Base-by-base conservation (phyloP, 352 stramenopile species). In the Phytophthora meadii region DNA sequence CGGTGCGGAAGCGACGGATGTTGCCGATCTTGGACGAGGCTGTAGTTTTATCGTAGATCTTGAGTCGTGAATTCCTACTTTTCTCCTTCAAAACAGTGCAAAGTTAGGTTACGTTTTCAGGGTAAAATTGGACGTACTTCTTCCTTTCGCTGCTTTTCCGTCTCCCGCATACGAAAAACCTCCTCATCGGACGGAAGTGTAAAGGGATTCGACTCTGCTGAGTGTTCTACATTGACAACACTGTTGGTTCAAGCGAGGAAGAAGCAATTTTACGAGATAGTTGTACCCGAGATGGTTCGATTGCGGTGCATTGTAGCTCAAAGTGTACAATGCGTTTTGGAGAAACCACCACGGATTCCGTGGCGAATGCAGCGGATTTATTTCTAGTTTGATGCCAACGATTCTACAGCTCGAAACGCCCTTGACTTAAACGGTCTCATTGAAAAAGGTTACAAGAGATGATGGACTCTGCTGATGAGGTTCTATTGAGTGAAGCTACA, bases 181-280 rank as follows among this genome's bases (percentile, higher is more conserved):
- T 98, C 90, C 52, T 98, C 95, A 84, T 98, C 95, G 37, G 82
- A 92, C 9, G 94, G 94, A 36, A 98, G 82, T 28, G 83, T 90
- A 65, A 98, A 98, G 17, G 95, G 94, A 57, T 98, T 98, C 28
- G 72, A 39, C 68, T 93, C 84, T 25, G 71, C 65, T 11, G 63
- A 41, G 40, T 84, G 67, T 30, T 87, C 76, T 83, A 56, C 50
- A 56, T 10, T 17, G 5, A 8, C 22, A 49, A 10, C 8, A 36
- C 30, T 36, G 9, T 36, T 36, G 12, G 30, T 14, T 36, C 30
- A 36, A 36, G 30, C 8, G 30, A 36, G 9, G 30, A 36, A 36
- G 30, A 14, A 36, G 8, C 30, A 36, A 30, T 48, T 36, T 4
- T n/a, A 19, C 8, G 22, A 47, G 14, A 24, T 22, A 22, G 22